Evolutionary conservation across 805 yeast genomes (phyloP), one percentile per base, ranked within the genome.

Genomic region (Debaryomyces castellii): DNA sequence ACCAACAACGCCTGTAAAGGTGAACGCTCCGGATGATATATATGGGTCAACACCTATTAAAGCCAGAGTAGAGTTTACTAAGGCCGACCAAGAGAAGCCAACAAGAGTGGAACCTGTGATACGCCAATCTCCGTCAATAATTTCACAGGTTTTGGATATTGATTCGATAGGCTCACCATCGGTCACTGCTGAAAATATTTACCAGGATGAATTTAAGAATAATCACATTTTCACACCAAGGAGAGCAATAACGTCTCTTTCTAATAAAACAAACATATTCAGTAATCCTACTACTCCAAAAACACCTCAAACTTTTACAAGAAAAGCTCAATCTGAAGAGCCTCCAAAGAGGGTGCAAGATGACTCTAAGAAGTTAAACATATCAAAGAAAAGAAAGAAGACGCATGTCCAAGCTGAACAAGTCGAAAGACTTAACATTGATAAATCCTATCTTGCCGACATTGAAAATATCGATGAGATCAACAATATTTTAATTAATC

Each of bases 401-500:
- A 53, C 47, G 51, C 45, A 51, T 44, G 51, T 53, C 47, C 46
- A 45, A 22, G 35, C 18, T n/a, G 20, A 41, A 12, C 41, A 12
- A 30, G 46, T 41, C 25, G 53, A 41, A 23, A 63, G 48, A 58
- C 59, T 5, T 57, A 59, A 23, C 66, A 67, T 40, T 18, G 45
- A 39, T 22, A 46, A 35, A 24, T 35, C 40, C 12, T 40, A 27
- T 25, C 35, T 45, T 27, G 42, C 12, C 22, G 44, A 47, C n/a
- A 44, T 58, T 22, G 21, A 50, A 4, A 76, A 78, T 37, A 57
- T 80, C 37, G 68, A 64, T 2, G 83, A 81, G 39, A 70, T 89
- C 39, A 77, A 77, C 43, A 84, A 85, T 60, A 76, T 89, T 9
- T 69, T 90, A 40, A 77, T 82, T 39, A 94, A 94, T 60, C 94